phyloP scores from a whole-genome alignment of 352 stramenopile genomes.

The Albugo laibachii region DNA sequence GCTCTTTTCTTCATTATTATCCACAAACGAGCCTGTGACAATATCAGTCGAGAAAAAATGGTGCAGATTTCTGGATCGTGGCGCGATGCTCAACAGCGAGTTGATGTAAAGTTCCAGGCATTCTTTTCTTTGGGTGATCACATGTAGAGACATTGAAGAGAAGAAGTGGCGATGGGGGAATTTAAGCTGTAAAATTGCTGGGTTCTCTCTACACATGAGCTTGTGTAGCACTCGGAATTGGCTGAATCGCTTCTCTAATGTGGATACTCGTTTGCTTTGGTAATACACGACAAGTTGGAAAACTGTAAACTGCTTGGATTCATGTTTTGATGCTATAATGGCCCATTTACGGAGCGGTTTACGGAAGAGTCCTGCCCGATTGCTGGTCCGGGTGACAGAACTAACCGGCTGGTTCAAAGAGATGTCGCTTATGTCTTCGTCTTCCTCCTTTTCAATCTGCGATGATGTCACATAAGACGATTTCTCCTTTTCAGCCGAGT shows the following conservation, averaged over 20 bases:
- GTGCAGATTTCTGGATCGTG: conserved; percentile 41
- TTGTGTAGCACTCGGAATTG: conserved; percentile 76
- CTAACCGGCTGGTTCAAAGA: not conserved
- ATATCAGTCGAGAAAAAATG: conserved; percentile 29
- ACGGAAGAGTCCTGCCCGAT: conserved; percentile 1
- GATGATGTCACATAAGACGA: not conserved
- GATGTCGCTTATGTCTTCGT: not conserved
- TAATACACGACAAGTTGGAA: conserved; percentile 66
- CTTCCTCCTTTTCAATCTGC: not conserved
- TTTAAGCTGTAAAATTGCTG: conserved; percentile 55
- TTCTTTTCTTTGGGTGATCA: conserved; percentile 70
- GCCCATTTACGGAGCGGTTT: not conserved
- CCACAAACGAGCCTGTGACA: conserved; percentile 6
- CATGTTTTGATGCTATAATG: no score
- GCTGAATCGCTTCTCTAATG: conserved; percentile 60
- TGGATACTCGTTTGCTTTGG: conserved; percentile 29
- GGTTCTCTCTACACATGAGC: conserved; percentile 52
- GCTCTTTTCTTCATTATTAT: conserved; percentile 39
- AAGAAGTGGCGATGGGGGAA: conserved; percentile 79
- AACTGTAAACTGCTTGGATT: conserved; percentile 44
- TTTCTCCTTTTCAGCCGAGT: not conserved
- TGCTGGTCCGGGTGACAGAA: not conserved
- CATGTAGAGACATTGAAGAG: conserved; percentile 65
- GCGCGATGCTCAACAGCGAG: conserved; percentile 41
- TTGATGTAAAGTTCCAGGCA: conserved; percentile 74